These are phyloP conservation scores for Chrysanthemum seticuspe DNA, from an alignment of 129 eudicot species.

Conservation along the genomic window DNA sequence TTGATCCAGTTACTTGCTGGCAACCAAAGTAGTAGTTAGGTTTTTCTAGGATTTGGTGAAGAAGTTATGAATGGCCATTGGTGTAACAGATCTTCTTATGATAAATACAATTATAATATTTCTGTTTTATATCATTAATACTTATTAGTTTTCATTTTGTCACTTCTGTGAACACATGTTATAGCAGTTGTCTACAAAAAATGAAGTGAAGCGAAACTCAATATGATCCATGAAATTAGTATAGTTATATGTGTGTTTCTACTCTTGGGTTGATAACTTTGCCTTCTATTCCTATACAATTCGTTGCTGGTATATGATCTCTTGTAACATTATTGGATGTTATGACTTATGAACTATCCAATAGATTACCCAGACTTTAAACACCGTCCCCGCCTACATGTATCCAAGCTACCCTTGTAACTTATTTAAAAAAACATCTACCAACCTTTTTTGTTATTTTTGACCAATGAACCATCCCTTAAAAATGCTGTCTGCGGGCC, in stretches of 20 bases:
- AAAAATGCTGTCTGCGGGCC: conserved; percentile 11
- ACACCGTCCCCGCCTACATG: background rate
- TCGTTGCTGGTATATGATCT: background rate
- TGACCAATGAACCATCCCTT: background rate
- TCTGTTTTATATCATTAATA: too few species aligned
- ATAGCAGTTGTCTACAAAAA: background rate
- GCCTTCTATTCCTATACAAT: background rate
- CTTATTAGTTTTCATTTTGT: too few species aligned
- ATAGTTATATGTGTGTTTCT: background rate
- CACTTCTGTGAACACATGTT: conserved; percentile 4
- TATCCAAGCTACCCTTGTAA: background rate
- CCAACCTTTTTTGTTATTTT: background rate
- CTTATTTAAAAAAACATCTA: background rate
- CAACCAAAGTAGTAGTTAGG: too few species aligned
- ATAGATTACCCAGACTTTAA: too few species aligned
- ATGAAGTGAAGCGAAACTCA: conserved; percentile 7
- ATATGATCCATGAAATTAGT: background rate
- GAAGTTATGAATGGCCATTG: too few species aligned
- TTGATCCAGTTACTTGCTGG: too few species aligned
- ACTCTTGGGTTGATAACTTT: background rate
- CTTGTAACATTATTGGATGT: background rate
- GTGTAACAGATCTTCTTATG: too few species aligned
- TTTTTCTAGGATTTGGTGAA: too few species aligned
- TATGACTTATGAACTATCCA: background rate
- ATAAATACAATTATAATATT: too few species aligned